Base-by-base conservation (phyloP, 805 yeast genomes). In the Candida glaebosa region DNA sequence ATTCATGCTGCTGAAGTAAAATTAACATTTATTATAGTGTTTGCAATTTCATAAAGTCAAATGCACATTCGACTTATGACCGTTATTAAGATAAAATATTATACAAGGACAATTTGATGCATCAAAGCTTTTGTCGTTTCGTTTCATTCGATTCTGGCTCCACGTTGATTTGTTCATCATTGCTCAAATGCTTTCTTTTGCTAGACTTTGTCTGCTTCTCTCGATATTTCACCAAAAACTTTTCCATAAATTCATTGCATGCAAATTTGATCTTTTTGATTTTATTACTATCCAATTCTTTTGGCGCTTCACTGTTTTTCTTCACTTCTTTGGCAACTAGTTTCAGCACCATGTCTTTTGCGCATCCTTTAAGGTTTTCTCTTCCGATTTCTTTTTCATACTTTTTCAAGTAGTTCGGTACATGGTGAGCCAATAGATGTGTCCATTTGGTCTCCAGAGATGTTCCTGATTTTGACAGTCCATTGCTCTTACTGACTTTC, bases 321-420 rank as follows among this genome's bases (percentile, higher is more conserved):
- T 73, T 75, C 42, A 75, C 37, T 58, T 88, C 97, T 58, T 91
- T 93, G 3, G 73, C 71, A 0, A 81, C 78, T 34, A 93, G 66
- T 0, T 69, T 63, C 47, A 80, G 76, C 4, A 83, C 88, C 43
- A 91, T 79, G 38, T 89, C 96, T 45, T 79, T 76, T 2, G 96
- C 87, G 61, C 89, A 84, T 30, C 74, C 74, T 62, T 90, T 91
- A 39, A 87, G 55, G 42, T 79, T 73, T 3, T 85, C 95, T 43
- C 79, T 81, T 3, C 88, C 89, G 17, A 91, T 69, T 40, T 79
- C 81, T 2, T 69, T 57, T 48, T 79, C 83, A 58, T 84, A 79
- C 49, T 77, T 78, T 48, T 81, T 80, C 41, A 90, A 70, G 54
- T 85, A 61, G 53, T 89, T 88, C 7, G 97, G 97, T 8, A 91